Conservation (phyloP, 164 flowering plant genomes). For the Hamamelis virginiana region DNA sequence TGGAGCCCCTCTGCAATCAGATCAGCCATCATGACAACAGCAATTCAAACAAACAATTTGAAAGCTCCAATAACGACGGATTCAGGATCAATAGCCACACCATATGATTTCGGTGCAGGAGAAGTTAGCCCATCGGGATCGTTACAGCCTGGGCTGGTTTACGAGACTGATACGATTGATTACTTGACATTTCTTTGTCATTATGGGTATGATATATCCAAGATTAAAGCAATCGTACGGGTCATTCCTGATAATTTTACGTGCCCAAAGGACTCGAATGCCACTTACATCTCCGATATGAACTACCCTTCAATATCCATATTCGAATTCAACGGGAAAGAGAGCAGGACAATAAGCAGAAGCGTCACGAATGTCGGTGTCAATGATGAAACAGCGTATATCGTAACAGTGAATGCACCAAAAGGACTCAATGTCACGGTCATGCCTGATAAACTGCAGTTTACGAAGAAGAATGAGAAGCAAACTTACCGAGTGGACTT, state of each 20-base stretch:
- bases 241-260: conserved; percentile 37
- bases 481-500: conserved; percentile 55
- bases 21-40: conserved; percentile 93
- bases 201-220: conserved; percentile 41
- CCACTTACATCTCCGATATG: conserved; percentile 53
- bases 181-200: conserved; percentile 64
- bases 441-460: conserved; percentile 48
- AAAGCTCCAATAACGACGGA: conserved; percentile 44
- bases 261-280: conserved; percentile 47
- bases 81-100: conserved; percentile 51
- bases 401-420: conserved; percentile 41
- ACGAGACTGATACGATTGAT: conserved; percentile 51
- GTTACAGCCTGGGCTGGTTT: conserved; percentile 72
- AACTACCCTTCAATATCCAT: conserved; percentile 84
- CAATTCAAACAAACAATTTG: conserved; percentile 51
- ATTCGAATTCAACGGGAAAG: conserved; percentile 31
- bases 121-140: conserved; percentile 53
- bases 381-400: conserved; percentile 42
- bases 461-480: conserved; percentile 39
- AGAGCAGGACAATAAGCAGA: conserved; percentile 48
- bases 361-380: conserved; percentile 60
- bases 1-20: conserved; percentile 71
- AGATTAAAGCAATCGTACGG: conserved; percentile 41
- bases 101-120: conserved; percentile 75
- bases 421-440: conserved; percentile 46